Evolutionary conservation across 2,329 filamentous ascomycete species (phyloP), one percentile per base, ranked within the genome.

Genomic region (Sarocladiaceae sp.): DNA sequence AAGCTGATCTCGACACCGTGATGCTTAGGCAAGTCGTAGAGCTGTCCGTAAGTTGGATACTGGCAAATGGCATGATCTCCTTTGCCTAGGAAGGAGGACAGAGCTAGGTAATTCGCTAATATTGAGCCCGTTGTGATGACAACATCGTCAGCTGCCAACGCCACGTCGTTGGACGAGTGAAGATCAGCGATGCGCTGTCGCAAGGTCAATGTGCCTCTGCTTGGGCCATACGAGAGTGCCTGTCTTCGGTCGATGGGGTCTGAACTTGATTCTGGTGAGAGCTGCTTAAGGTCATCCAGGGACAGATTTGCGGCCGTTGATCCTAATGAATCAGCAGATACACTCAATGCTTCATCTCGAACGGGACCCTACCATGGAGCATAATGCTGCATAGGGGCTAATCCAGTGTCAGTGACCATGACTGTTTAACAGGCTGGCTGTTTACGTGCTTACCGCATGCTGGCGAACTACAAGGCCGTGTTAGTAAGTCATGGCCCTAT

Each of bases 111-210:
- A 36, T 36, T 36, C 7, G 33, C 33, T 5, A n/a, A 5, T n/a
- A 36, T 36, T 5, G 33, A 36, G 33, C 33, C 33, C 5, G 49
- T 54, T 3, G 49, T n/a, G 25, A 54, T 51, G 31, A 54, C 23
- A 22, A 54, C 47, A 20, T 54, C 53, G 26, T 54, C 53, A 20
- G 37, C 17, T 5, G 36, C 28, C 17, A 48, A 36, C 15, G 7
- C 3, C 25, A 54, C 50, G 31, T 40, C 17, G 49, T 54, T 42
- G 39, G 48, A 52, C 15, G 33, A 36, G 33, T 36, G 33, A 36
- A 36, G 33, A n/a, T 36, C 7, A 8, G 33, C 33, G 15, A 36
- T 36, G 5, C 33, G 33, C 18, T 36, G 8, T 10, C 33, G 6
- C 15, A 36, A n/a, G 33, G 8, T 36, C 33, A 12, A n/a, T n/a